Conservation (phyloP, 2,329 filamentous ascomycete genomes). For the Colletotrichum costaricense region DNA sequence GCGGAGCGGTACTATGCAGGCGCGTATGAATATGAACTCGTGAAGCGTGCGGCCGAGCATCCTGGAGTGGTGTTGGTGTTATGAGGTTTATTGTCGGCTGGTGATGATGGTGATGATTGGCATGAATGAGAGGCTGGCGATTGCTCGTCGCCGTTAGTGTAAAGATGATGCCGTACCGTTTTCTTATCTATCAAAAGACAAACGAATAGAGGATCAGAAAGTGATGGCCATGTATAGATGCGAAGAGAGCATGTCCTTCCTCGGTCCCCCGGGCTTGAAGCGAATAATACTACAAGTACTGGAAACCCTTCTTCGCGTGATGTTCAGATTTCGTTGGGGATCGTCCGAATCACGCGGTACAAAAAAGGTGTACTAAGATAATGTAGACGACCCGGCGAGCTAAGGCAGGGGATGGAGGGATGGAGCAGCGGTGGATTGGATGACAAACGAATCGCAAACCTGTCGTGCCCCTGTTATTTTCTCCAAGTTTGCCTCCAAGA, state of each 20-base stretch:
- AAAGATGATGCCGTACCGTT: background rate
- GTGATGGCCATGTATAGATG: background rate
- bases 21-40: conserved; percentile 52
- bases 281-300: background rate
- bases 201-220: too few species aligned
- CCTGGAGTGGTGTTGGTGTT: background rate
- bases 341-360: background rate
- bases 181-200: too few species aligned
- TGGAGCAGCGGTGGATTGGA: background rate
- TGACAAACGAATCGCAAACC: background rate
- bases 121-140: background rate
- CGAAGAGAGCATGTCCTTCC: background rate
- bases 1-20: conserved; percentile 59
- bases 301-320: background rate
- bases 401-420: background rate
- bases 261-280: background rate
- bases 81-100: background rate
- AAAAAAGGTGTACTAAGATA: background rate
- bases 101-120: background rate
- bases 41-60: conserved; percentile 28
- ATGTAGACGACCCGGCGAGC: background rate
- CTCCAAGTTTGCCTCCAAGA: background rate
- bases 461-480: background rate
- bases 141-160: background rate
- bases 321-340: conserved; percentile 7